These are phyloP conservation scores for Erythrobasidium hasegawianum DNA, from an alignment of 1,284 basidiomycete species.

Conservation along the genomic window DNA sequence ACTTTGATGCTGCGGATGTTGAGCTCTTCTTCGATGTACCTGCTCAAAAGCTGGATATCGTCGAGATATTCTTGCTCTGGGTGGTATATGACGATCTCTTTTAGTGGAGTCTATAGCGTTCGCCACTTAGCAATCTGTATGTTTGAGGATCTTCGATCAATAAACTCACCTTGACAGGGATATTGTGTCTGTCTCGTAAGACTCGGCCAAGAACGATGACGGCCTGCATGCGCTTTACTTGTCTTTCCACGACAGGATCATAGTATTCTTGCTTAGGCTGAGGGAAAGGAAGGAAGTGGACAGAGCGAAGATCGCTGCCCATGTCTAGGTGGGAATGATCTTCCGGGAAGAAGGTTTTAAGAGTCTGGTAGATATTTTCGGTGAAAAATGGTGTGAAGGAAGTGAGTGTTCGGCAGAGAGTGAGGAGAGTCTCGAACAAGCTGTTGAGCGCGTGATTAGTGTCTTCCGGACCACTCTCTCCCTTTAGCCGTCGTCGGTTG, in stretches of 20 bases:
- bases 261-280: constrained; percentile 91
- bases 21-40: constrained; percentile 91
- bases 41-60: constrained; percentile 77
- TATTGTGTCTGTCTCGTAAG: constrained; percentile 79
- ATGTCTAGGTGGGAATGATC: constrained; percentile 55
- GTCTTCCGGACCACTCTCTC: constrained; percentile 86
- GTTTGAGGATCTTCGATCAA: no score
- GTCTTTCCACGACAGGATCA: constrained; percentile 90
- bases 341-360: constrained; percentile 77
- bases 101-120: constrained; percentile 74
- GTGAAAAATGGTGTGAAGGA: constrained; percentile 98
- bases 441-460: constrained; percentile 88
- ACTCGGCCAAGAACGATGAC: constrained; percentile 90
- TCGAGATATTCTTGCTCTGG: constrained; percentile 76
- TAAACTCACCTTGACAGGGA: constrained; percentile 77
- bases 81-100: constrained; percentile 92
- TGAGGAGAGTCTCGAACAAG: constrained; percentile 90
- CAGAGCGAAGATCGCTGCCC: constrained; percentile 73
- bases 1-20: constrained; percentile 88
- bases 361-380: constrained; percentile 91
- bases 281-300: constrained; percentile 96
- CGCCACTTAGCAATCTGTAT: background rate
- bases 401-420: constrained; percentile 91
- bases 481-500: constrained; percentile 93
- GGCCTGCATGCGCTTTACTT: constrained; percentile 88